Evolutionary conservation across 2,329 filamentous ascomycete species (phyloP).

Genomic region (Diaporthe capsici): DNA sequence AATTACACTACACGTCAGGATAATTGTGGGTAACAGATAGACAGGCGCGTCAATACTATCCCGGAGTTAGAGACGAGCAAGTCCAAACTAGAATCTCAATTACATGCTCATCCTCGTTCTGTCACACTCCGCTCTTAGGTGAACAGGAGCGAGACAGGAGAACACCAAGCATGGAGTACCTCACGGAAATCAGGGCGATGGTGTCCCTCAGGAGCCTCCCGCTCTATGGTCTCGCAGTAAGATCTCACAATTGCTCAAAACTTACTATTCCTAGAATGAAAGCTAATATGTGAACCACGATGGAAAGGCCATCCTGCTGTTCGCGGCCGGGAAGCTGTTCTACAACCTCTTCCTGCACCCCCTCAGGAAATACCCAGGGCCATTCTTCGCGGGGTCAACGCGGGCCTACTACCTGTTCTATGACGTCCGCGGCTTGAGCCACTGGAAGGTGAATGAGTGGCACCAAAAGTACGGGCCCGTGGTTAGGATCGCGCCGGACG

Average conservation of each 20-base stretch:
- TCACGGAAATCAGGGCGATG: background rate
- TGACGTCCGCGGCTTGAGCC: slow-evolving; percentile 33
- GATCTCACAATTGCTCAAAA: background rate
- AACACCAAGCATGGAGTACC: background rate
- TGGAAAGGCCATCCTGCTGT: slow-evolving; percentile 1
- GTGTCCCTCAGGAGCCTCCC: slow-evolving; percentile 9
- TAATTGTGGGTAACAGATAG: background rate
- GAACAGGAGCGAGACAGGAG: background rate
- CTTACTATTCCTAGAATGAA: background rate
- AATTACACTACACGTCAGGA: background rate
- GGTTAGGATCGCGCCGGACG: slow-evolving; percentile 35
- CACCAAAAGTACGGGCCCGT: slow-evolving; percentile 37
- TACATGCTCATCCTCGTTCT: background rate
- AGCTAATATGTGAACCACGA: background rate
- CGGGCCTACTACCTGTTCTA: slow-evolving; percentile 32
- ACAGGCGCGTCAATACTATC: background rate
- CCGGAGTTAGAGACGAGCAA: background rate
- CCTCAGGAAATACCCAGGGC: slow-evolving; percentile 43
- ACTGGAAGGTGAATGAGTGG: slow-evolving; percentile 37
- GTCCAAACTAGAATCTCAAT: background rate
- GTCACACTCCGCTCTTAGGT: background rate
- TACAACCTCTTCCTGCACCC: slow-evolving; percentile 45
- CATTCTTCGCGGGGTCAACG: slow-evolving; percentile 42
- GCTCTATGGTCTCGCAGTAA: slow-evolving; percentile 3
- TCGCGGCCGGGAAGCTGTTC: slow-evolving; percentile 22